phyloP scores from a whole-genome alignment of 2,329 filamentous ascomycete genomes.

The Cercospora berteroae region DNA sequence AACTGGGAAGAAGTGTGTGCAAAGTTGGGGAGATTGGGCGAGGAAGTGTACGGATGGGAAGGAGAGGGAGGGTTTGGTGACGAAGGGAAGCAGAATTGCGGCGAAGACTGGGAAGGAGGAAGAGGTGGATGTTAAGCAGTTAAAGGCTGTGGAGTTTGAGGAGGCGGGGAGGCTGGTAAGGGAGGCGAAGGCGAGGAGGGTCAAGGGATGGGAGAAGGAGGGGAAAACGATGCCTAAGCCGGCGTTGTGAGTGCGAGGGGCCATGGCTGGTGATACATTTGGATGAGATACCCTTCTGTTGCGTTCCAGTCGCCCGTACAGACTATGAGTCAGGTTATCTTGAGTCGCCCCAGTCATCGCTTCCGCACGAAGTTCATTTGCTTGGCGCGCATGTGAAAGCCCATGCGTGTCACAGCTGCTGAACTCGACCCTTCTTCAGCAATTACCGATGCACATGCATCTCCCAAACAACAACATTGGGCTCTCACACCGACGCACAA shows the following conservation, averaged over 20 bases:
- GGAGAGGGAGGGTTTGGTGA: conserved; percentile 27
- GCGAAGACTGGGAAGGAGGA: conserved; percentile 36
- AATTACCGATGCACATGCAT: neutral
- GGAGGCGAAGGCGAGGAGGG: conserved; percentile 33
- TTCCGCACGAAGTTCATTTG: neutral
- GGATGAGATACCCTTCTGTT: neutral
- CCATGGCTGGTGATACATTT: neutral
- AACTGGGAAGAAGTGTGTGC: conserved; percentile 37
- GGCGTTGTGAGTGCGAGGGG: conserved; percentile 18
- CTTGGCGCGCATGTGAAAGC: neutral
- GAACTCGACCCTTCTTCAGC: neutral
- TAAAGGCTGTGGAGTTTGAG: conserved; percentile 28
- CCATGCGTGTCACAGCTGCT: neutral
- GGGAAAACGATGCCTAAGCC: conserved; percentile 37
- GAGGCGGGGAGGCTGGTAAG: conserved; percentile 32
- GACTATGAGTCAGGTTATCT: neutral
- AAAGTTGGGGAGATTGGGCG: conserved; percentile 38
- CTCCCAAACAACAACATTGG: neutral
- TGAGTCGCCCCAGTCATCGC: neutral
- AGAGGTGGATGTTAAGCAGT: conserved; percentile 26
- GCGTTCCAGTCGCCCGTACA: neutral
- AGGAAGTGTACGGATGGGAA: conserved; percentile 32
- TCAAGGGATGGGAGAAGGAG: conserved; percentile 36
- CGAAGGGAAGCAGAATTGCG: conserved; percentile 33
- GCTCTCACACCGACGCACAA: neutral